Evolutionary conservation across 2,329 filamentous ascomycete species (phyloP).

Genomic region (Ilyonectria destructans): DNA sequence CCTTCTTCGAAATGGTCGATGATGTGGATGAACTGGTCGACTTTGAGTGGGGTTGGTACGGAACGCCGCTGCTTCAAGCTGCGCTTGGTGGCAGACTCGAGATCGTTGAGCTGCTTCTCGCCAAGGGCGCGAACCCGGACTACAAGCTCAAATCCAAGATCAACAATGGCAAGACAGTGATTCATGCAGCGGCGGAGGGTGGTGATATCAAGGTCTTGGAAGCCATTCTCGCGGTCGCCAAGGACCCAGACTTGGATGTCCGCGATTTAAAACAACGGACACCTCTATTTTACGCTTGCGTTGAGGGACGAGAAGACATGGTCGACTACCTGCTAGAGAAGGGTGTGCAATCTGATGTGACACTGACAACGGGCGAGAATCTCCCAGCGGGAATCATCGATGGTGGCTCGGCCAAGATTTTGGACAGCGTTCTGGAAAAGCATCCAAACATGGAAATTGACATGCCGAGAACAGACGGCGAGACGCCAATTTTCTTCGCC

Average conservation of each 20-base stretch:
- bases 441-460: slow-evolving; percentile 37
- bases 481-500: slow-evolving; percentile 34
- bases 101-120: slow-evolving; percentile 30
- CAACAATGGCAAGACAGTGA: slow-evolving; percentile 26
- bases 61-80: slow-evolving; percentile 32
- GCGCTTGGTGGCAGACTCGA: slow-evolving; percentile 31
- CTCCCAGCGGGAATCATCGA: slow-evolving; percentile 30
- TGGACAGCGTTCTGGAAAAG: slow-evolving; percentile 35
- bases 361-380: slow-evolving; percentile 30
- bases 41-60: slow-evolving; percentile 40
- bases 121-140: slow-evolving; percentile 34
- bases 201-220: slow-evolving; percentile 36
- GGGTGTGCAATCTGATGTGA: slow-evolving; percentile 29
- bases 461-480: slow-evolving; percentile 18
- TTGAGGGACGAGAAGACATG: slow-evolving; percentile 34
- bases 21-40: slow-evolving; percentile 33
- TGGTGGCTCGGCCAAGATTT: slow-evolving; percentile 32
- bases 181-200: slow-evolving; percentile 37
- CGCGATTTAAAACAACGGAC: slow-evolving; percentile 31
- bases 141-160: slow-evolving; percentile 33
- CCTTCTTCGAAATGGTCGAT: slow-evolving; percentile 33
- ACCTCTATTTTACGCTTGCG: slow-evolving; percentile 37
- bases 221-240: slow-evolving; percentile 18
- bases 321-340: slow-evolving; percentile 36
- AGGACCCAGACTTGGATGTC: slow-evolving; percentile 29